Base-by-base conservation (phyloP, 2,329 filamentous ascomycete genomes). In the Fusarium nanum region DNA sequence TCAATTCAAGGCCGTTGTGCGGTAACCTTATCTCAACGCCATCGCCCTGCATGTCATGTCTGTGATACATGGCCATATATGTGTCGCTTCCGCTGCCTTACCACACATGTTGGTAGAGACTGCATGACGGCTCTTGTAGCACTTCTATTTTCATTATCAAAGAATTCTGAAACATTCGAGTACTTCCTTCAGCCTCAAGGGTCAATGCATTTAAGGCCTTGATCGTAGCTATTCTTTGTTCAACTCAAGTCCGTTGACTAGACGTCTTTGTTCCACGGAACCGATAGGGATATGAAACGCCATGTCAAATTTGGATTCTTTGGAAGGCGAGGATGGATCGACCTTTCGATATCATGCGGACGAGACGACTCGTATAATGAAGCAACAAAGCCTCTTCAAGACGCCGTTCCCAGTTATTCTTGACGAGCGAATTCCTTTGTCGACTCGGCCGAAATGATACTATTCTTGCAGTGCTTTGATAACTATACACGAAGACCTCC, bases 21-120 rank as follows among this genome's bases (percentile, higher is more conserved):
- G 58, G 61, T 64, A 56, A 64, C 57, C 72, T 75, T 74, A 75
- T 74, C 72, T 73, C 47, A 34, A 53, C 56, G 58, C 55, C 53
- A 50, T 61, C 60, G 54, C 56, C 60, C 63, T 60, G 63, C 66
- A 60, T 66, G 47, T 53, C 56, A 60, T 66, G 49, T 53, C 57
- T 57, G 61, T 61, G 63, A 67, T 62, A 61, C 56, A 52, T 60
- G 56, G 52, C 55, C 66, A 66, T 74, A 74, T 72, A 73, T 70
- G 56, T 60, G 50, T 49, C 54, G 62, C 56, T 60, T 41, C 64
- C 67, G 57, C 72, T 71, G 56, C 54, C 59, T 60, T 50, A 54
- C 53, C 48, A 37, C 41, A 12, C n/a, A 37, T 25, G 42, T 25
- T 16, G 25, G 25, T 27, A 16, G 37, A 40, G 14, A 6, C n/a